Percentiles rank a stretch among this genome's conserved stretches.
phyloP scores from a whole-genome alignment of 257 asterid genomes.

The Cinchona pubescens region DNA sequence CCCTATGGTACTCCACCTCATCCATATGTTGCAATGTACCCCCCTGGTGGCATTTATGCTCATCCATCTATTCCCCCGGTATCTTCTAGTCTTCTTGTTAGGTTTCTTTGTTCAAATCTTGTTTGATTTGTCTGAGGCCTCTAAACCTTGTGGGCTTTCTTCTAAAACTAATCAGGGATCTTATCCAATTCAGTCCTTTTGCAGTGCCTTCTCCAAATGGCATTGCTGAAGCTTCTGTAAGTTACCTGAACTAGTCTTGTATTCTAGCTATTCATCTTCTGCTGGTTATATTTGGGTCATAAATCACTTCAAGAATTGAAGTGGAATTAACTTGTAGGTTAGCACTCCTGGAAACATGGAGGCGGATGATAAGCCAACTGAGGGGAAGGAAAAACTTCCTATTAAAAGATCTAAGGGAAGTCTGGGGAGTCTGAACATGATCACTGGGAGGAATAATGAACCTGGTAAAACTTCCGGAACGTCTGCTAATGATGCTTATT shows the following conservation, averaged over 20 bases:
- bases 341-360: constrained; percentile 58
- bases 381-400: constrained; percentile 81
- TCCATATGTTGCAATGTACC: constrained; percentile 97
- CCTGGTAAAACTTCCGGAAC: constrained; percentile 59
- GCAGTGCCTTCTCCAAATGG: constrained; percentile 91
- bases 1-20: constrained; percentile 97
- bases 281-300: background rate
- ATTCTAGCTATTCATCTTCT: background rate
- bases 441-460: constrained; percentile 67
- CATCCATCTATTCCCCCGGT: constrained; percentile 97
- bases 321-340: constrained; percentile 37
- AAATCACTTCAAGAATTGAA: background rate
- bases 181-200: constrained; percentile 92
- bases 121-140: constrained; percentile 8
- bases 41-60: constrained; percentile 85
- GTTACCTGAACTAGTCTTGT: constrained; percentile 24
- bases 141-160: constrained; percentile 18
- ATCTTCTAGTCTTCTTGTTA: constrained; percentile 20
- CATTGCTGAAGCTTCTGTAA: constrained; percentile 72
- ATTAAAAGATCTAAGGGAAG: constrained; percentile 92
- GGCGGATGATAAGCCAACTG: constrained; percentile 72
- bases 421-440: constrained; percentile 82
- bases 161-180: constrained; percentile 52
- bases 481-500: constrained; percentile 65
- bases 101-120: constrained; percentile 6